Percentiles rank a stretch among this genome's conserved stretches.
Evolutionary conservation across 331 rosid species (phyloP).

Genomic region (Quercus phellos): DNA sequence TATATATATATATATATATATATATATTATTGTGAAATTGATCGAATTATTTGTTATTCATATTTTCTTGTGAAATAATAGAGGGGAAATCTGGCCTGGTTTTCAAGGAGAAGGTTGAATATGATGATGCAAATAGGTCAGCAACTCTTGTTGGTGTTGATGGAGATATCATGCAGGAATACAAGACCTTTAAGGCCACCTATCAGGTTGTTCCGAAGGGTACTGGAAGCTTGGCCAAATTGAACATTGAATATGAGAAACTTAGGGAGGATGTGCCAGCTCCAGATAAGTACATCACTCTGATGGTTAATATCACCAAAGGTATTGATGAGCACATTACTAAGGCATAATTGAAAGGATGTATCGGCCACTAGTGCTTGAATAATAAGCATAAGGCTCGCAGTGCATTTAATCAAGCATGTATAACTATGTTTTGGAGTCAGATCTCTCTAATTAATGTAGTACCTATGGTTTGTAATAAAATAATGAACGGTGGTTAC

Average conservation of each 20-base stretch:
- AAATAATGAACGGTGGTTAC: not conserved
- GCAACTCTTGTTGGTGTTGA: constrained; percentile 26
- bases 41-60: not conserved
- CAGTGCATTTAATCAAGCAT: not conserved
- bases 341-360: constrained; percentile 1
- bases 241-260: constrained; percentile 37
- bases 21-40: not conserved
- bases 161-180: constrained; percentile 32
- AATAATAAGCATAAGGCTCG: not conserved
- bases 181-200: constrained; percentile 36
- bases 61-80: not conserved
- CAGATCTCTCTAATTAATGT: not conserved
- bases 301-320: constrained; percentile 19
- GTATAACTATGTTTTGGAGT: not conserved
- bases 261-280: constrained; percentile 22
- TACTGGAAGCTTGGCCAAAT: constrained; percentile 22
- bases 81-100: constrained; percentile 17
- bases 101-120: constrained; percentile 34
- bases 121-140: constrained; percentile 30
- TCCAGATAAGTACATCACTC: constrained; percentile 15
- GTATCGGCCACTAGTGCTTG: not conserved
- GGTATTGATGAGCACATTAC: constrained; percentile 45
- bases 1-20: not conserved
- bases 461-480: not conserved
- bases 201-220: constrained; percentile 31